A percentile compares a stretch with the other conserved stretches of the same genome.
phyloP scores from a whole-genome alignment of 2,329 filamentous ascomycete species.

The Monilinia laxa region DNA sequence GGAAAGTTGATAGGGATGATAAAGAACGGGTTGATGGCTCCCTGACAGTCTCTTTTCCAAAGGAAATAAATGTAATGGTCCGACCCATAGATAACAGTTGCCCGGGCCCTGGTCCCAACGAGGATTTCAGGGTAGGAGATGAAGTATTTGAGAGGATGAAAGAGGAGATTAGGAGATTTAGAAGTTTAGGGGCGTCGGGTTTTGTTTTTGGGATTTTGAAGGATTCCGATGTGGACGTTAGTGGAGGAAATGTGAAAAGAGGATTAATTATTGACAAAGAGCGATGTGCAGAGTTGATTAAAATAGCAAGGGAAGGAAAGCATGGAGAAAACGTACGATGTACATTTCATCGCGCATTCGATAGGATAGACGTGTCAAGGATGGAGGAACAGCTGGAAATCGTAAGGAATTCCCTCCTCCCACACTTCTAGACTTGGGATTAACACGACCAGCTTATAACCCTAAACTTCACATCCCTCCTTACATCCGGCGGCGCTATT shows the following conservation, averaged over 20 bases:
- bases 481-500: slow-evolving; percentile 48
- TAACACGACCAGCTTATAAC: not conserved
- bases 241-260: slow-evolving; percentile 1
- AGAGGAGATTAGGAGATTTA: slow-evolving; percentile 42
- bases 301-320: slow-evolving; percentile 25
- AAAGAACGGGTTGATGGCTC: too few relatives aligned
- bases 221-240: not conserved
- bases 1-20: not conserved
- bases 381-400: slow-evolving; percentile 34
- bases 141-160: slow-evolving; percentile 43
- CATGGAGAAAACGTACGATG: slow-evolving; percentile 45
- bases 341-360: slow-evolving; percentile 57
- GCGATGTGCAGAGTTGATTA: slow-evolving; percentile 46
- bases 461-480: slow-evolving; percentile 44
- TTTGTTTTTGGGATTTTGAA: slow-evolving; percentile 22
- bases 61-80: slow-evolving; percentile 49
- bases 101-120: not conserved
- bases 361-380: slow-evolving; percentile 37
- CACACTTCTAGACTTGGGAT: not conserved
- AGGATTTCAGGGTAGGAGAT: not conserved
- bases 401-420: slow-evolving; percentile 35
- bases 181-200: slow-evolving; percentile 41
- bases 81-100: slow-evolving; percentile 43
- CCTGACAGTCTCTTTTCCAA: too few relatives aligned
- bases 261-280: slow-evolving; percentile 42